A percentile compares a stretch with the other conserved stretches of the same genome.
These are phyloP conservation scores for Fusarium bactridioides DNA, from an alignment of 2,329 filamentous ascomycete genomes.

Conservation along the genomic window DNA sequence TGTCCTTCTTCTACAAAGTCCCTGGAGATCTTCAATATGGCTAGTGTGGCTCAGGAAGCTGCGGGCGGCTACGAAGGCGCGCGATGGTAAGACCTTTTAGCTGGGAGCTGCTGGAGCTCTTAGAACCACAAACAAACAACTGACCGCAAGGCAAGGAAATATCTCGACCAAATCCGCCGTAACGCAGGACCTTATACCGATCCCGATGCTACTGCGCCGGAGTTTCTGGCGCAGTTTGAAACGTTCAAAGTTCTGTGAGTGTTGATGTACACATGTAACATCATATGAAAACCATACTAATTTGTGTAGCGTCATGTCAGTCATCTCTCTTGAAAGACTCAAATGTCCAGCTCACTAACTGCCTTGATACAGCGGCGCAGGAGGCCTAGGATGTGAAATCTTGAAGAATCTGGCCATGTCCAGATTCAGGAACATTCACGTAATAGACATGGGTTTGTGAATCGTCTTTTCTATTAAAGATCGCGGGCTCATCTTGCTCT, in stretches of 20 bases:
- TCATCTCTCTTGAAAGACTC: constrained; percentile 29
- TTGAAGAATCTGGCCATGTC: constrained; percentile 95
- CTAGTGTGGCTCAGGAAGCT: constrained; percentile 29
- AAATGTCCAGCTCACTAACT: constrained; percentile 25
- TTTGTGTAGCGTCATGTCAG: constrained; percentile 59
- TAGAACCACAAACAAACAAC: background rate
- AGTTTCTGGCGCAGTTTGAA: constrained; percentile 66
- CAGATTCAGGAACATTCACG: constrained; percentile 95
- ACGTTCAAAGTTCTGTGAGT: constrained; percentile 78
- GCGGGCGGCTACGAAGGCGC: constrained; percentile 40
- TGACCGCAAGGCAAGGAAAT: constrained; percentile 65
- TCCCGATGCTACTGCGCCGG: constrained; percentile 61
- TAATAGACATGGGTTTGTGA: constrained; percentile 93
- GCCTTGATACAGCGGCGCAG: constrained; percentile 74
- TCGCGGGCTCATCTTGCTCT: constrained; percentile 19
- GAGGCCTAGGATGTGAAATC: constrained; percentile 94
- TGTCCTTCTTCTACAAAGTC: background rate
- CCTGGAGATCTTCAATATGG: constrained; percentile 35
- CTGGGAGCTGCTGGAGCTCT: constrained; percentile 22
- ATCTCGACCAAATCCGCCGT: constrained; percentile 82
- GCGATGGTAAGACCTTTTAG: constrained; percentile 45
- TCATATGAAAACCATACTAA: constrained; percentile 16
- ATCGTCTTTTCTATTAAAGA: background rate
- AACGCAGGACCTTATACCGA: constrained; percentile 84
- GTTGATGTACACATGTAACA: background rate